Evolutionary conservation across 2,329 filamentous ascomycete genomes (phyloP), one percentile per base, ranked within the genome.

Genomic region (Boeremia lycopersici): DNA sequence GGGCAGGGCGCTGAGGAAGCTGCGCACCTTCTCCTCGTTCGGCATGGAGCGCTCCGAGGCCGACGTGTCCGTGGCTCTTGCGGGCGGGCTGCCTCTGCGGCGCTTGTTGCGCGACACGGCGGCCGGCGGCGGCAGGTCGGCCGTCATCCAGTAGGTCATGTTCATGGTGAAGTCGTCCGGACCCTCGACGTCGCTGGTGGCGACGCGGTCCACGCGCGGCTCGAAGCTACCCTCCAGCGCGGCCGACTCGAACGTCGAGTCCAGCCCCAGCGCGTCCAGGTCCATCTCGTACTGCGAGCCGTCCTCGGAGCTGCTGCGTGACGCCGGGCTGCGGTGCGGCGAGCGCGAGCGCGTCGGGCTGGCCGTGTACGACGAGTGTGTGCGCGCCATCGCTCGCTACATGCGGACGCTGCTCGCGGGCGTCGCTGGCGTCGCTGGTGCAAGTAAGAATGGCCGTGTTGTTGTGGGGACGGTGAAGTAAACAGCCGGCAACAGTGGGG

Each of bases 101-200:
- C 60, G 64, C 35, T 73, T 71, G 40, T 74, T 73, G 26, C 70
- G 62, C 46, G 71, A 71, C 48, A 67, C 68, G 45, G 70, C 69
- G 23, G 69, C 62, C 13, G 65, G 50, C 48, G 63, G 48, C 33
- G 68, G 65, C 31, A 74, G 60, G 46, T 72, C 68, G 25, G 72
- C 64, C 2, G 71, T 72, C 74, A 77, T 77, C 73, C 73, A 77
- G 58, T 72, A 76, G 30, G 74, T 75, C 73, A 77, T 74, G 59
- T 77, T 77, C 68, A 74, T 70, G 6, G 75, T 77, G 55, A 77
- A 77, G 59, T 77, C 75, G 43, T 73, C 74, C 2, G 75, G 75
- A 6, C 75, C 75, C 38, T 75, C 74, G 25, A 77, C 72, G 12
- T 77, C 74, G 57, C 74, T 75, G 34, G 69, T 76, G 11, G 72